phyloP scores from a whole-genome alignment of 2,329 filamentous ascomycete genomes.

The Fusarium gaditjirri region DNA sequence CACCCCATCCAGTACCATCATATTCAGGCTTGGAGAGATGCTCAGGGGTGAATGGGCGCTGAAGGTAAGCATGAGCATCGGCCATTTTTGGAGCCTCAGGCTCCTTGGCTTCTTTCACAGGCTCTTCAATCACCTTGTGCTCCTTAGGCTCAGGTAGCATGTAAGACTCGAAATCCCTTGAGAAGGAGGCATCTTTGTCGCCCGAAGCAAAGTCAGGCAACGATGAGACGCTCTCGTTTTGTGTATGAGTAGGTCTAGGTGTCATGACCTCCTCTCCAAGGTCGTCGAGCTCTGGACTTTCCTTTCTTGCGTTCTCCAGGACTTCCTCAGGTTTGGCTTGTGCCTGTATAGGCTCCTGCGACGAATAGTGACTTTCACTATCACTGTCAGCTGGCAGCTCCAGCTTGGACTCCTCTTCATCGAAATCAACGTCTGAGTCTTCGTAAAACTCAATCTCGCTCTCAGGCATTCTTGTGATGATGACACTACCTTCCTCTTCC shows the following conservation, averaged over 20 bases:
- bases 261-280: slow-evolving; percentile 61
- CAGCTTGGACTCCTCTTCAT: slow-evolving; percentile 71
- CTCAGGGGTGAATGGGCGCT: slow-evolving; percentile 62
- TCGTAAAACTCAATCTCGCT: slow-evolving; percentile 72
- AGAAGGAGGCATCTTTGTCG: slow-evolving; percentile 53
- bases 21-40: slow-evolving; percentile 70
- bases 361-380: slow-evolving; percentile 52
- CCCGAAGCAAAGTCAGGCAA: slow-evolving; percentile 54
- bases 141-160: slow-evolving; percentile 56
- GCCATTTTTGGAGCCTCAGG: slow-evolving; percentile 48
- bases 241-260: slow-evolving; percentile 55
- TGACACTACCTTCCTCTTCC: slow-evolving; percentile 63
- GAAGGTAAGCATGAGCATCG: slow-evolving; percentile 50
- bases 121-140: slow-evolving; percentile 48
- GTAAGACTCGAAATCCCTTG: slow-evolving; percentile 57
- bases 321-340: slow-evolving; percentile 31
- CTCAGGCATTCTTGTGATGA: slow-evolving; percentile 74
- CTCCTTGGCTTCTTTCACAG: slow-evolving; percentile 37
- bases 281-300: slow-evolving; percentile 25
- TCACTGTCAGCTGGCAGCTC: slow-evolving; percentile 59
- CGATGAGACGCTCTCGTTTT: slow-evolving; percentile 36
- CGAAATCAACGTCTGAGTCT: slow-evolving; percentile 52
- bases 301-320: slow-evolving; percentile 54
- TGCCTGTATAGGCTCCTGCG: slow-evolving; percentile 39
- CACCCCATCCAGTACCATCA: slow-evolving; percentile 70